Evolutionary conservation across 2,329 filamentous ascomycete species (phyloP).

Genomic region (Talaromyces sp.): DNA sequence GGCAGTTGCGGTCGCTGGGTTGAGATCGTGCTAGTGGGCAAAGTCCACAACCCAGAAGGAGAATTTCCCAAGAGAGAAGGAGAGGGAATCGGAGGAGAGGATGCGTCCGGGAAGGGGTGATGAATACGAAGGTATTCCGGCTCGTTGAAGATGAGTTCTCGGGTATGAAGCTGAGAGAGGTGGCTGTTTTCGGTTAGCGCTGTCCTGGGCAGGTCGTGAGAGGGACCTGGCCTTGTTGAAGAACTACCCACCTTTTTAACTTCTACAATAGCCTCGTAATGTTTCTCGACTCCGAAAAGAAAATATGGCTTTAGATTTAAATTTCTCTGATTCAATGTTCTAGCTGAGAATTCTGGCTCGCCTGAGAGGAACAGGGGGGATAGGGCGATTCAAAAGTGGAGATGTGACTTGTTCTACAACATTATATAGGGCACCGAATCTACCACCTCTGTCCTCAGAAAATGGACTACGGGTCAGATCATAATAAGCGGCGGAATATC

Average conservation of each 20-base stretch:
- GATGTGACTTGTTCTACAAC: background rate
- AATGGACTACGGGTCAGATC: background rate
- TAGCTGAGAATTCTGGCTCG: too few relatives aligned
- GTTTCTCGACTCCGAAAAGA: background rate
- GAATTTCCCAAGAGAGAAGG: conserved; percentile 26
- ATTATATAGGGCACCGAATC: background rate
- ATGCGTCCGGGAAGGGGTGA: conserved; percentile 30
- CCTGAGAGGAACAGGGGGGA: background rate
- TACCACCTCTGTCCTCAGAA: background rate
- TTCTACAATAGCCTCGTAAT: background rate
- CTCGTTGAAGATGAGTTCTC: conserved; percentile 38
- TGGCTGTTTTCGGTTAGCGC: conserved; percentile 48
- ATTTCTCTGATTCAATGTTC: too few relatives aligned
- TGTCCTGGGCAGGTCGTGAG: conserved; percentile 26
- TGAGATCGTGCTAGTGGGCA: conserved; percentile 21
- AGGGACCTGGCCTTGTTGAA: conserved; percentile 6
- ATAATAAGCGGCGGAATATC: background rate
- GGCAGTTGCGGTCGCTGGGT: conserved; percentile 22
- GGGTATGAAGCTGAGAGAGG: conserved; percentile 43
- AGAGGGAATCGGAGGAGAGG: conserved; percentile 20
- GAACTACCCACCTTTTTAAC: conserved; percentile 19
- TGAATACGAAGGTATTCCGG: conserved; percentile 32
- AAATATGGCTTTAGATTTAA: background rate
- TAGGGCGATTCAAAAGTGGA: background rate
- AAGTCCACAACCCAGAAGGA: conserved; percentile 26